A percentile compares a stretch with the other conserved stretches of the same genome.
Conservation (phyloP, 805 yeast species). For the Candida xiaguanensis region DNA sequence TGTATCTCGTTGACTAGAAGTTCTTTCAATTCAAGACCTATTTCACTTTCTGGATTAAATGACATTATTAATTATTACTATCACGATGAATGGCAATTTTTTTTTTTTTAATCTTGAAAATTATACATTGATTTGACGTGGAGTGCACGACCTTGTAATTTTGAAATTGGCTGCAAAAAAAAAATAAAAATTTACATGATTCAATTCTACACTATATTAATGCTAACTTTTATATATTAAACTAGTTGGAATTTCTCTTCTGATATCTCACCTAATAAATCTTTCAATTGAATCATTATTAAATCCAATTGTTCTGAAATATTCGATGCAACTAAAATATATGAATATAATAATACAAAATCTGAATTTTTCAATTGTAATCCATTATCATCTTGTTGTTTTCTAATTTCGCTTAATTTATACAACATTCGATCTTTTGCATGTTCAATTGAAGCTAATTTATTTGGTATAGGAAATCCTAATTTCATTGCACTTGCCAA, state of each 20-base stretch:
- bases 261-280: slow-evolving; percentile 61
- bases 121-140: background rate
- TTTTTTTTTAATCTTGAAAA: background rate
- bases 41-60: slow-evolving; percentile 38
- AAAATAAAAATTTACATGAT: too few relatives aligned
- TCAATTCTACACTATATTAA: too few relatives aligned
- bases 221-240: too few relatives aligned
- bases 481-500: slow-evolving; percentile 69
- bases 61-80: slow-evolving; percentile 13
- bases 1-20: slow-evolving; percentile 33
- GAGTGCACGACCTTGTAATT: background rate
- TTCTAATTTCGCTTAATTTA: slow-evolving; percentile 59
- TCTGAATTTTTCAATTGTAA: slow-evolving; percentile 57
- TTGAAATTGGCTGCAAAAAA: too few relatives aligned
- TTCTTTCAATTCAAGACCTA: slow-evolving; percentile 33
- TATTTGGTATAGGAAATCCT: slow-evolving; percentile 74
- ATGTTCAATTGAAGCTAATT: slow-evolving; percentile 73
- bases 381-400: slow-evolving; percentile 16
- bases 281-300: slow-evolving; percentile 52
- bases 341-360: slow-evolving; percentile 72
- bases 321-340: slow-evolving; percentile 65
- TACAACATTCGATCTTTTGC: slow-evolving; percentile 66
- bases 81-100: slow-evolving; percentile 2
- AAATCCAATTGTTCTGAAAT: slow-evolving; percentile 62
- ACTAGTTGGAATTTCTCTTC: slow-evolving; percentile 54